Base-by-base conservation (phyloP, 2,329 filamentous ascomycete species). In the Cordyceps militaris region DNA sequence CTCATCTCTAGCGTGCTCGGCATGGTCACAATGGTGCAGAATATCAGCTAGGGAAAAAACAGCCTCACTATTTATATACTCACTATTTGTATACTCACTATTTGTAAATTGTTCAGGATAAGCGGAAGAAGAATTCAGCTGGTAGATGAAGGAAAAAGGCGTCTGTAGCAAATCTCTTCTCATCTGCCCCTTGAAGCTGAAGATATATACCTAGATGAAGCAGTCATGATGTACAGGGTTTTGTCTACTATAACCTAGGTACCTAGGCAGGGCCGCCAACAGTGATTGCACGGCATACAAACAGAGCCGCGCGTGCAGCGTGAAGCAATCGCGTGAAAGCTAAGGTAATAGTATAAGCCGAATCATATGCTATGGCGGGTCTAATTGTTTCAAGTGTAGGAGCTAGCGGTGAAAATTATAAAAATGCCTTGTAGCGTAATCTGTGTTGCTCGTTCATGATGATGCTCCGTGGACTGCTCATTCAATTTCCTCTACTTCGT, bases 401-500 rank as follows among this genome's bases (percentile, higher is more conserved):
- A n/a, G n/a, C n/a, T 34, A 19, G 19, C 19, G 28, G 16, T 19
- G 21, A 26, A 28, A n/a, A n/a, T 23, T 34, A 46, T 46, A 14
- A 14, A 4, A 32, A 19, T 26, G n/a, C 23, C 2, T 14, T n/a
- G 11, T 19, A 49, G 61, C 59, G 26, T 61, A 11, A 47, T 36
- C 28, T 34, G 28, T 11, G 36, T 38, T 14, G 11, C 40, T n/a
- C 9, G 3, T 14, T 21, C 49, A 3, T 30, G 7, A 30, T 30
- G 13, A 28, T 21, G 9, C 21, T n/a, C 40, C 24, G 9, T 24
- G 9, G 13, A 19, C 14, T 9, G 13, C 19, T 64, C 34, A 67
- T 40, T 77, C 74, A 57, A 75, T 59, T 56, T 78, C 74, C 43
- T 76, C 74, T 13, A 75, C 70, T 21, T 72, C 71, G 60, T 84